Evolutionary conservation across 345 rosid genomes (phyloP), one percentile per base, ranked within the genome.

Genomic region (Moringa oleifera): DNA sequence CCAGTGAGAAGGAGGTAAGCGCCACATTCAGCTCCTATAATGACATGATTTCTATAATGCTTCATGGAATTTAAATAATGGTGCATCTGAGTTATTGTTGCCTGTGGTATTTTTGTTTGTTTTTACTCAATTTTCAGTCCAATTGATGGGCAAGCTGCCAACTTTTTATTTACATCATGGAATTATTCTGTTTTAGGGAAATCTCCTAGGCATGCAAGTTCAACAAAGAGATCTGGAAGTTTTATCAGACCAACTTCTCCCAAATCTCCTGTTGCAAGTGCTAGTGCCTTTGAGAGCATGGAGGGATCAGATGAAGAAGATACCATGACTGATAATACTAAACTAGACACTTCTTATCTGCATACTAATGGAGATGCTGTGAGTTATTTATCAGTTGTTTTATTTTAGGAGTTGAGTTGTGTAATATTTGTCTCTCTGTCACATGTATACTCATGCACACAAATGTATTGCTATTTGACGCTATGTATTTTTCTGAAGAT

Each of bases 251-350:
- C 94, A 67, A 84, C 85, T 50, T 85, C 97, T 62, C 99, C 99
- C 0, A 91, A 89, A 77, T 95, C 99, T 23, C 99, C 99, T 56
- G 93, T 73, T 75, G 90, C 91, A 25, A 85, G 95, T 80, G 95
- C 86, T 46, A 89, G 99, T 80, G 95, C 96, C 47, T 87, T 91
- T 70, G 97, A 88, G 81, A 90, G 93, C 62, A 58, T 85, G 61
- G 99, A 80, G 74, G 99, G 85, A 55, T 91, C 98, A 0, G 99
- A 95, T 76, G 99, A 89, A 64, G 99, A 91, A 72, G 95, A 90
- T 73, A 79, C 77, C 67, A 57, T 87, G 83, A 81, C 82, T 18
- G 88, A 87, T 54, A 76, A 52, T 69, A 58, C 83, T 53, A 83
- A 78, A 77, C 65, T 84, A 58, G 96, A 95, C 55, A 61, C 73